These are phyloP conservation scores for Camelina sativa DNA, from an alignment of 345 rosid genomes.

Conservation along the genomic window DNA sequence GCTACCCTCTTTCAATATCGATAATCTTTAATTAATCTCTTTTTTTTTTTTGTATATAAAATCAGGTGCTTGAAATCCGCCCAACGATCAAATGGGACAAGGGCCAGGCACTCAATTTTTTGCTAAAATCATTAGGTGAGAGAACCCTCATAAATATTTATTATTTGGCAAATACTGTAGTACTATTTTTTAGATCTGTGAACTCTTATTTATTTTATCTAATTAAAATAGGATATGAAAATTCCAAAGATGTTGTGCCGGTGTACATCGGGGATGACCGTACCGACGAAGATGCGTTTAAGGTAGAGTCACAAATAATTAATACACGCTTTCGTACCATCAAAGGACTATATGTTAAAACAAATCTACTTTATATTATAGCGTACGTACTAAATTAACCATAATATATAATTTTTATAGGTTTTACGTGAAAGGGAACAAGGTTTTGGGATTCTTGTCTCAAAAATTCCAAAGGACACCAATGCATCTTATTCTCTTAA, in stretches of 20 bases:
- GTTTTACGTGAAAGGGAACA: constrained; percentile 74
- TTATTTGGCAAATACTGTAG: not conserved
- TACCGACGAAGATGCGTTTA: constrained; percentile 94
- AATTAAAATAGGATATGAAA: constrained; percentile 58
- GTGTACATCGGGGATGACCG: constrained; percentile 95
- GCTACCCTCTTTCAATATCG: not conserved
- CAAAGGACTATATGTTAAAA: not conserved
- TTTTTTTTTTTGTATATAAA: not conserved
- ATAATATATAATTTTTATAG: constrained; percentile 39
- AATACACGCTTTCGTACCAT: not conserved
- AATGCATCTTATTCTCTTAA: constrained; percentile 84
- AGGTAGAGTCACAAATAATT: constrained; percentile 49
- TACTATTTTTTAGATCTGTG: not conserved
- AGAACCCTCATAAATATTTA: not conserved
- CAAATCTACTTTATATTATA: not conserved
- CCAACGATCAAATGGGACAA: constrained; percentile 98
- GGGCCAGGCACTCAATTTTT: constrained; percentile 89
- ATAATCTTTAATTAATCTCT: constrained; percentile 5
- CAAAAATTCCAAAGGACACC: constrained; percentile 86
- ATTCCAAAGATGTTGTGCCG: constrained; percentile 70
- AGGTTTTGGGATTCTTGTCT: constrained; percentile 90
- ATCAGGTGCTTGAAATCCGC: constrained; percentile 86
- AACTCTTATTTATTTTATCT: not conserved
- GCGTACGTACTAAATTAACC: not conserved
- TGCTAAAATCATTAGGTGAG: constrained; percentile 80